phyloP scores from a whole-genome alignment of 1,284 basidiomycete species.

The Ustilago shanxiensis region DNA sequence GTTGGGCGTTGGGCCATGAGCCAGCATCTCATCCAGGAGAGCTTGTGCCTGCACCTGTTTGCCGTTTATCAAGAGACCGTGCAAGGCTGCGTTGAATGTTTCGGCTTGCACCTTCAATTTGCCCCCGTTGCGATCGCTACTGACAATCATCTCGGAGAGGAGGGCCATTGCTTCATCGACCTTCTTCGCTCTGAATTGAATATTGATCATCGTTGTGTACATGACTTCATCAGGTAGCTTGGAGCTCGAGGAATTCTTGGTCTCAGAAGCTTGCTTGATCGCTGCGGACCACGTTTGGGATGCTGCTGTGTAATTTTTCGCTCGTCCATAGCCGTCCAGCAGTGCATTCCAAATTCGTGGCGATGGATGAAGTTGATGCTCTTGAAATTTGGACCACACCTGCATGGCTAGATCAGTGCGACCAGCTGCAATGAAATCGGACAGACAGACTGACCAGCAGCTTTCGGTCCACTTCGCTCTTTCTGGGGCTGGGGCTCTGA shows the following conservation, averaged over 20 bases:
- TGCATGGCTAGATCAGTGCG: conserved; percentile 52
- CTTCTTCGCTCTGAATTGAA: conserved; percentile 35
- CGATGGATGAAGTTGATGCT: conserved; percentile 27
- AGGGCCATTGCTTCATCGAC: conserved; percentile 47
- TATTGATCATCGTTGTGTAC: conserved; percentile 64
- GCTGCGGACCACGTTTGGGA: conserved; percentile 51
- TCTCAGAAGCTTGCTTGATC: background rate
- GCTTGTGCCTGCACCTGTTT: conserved; percentile 33
- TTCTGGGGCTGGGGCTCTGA: background rate
- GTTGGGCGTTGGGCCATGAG: conserved; percentile 48
- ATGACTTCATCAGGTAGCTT: conserved; percentile 44
- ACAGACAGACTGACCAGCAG: conserved; percentile 56
- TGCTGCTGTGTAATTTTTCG: conserved; percentile 43
- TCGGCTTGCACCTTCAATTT: conserved; percentile 36
- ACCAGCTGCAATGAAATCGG: conserved; percentile 45
- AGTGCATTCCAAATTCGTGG: conserved; percentile 55
- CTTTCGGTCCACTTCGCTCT: conserved; percentile 56
- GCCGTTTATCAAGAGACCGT: conserved; percentile 46
- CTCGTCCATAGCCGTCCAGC: conserved; percentile 58
- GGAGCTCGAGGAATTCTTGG: background rate
- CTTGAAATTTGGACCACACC: conserved; percentile 48
- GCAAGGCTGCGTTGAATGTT: conserved; percentile 60
- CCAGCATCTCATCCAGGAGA: conserved; percentile 52
- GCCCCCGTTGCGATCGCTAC: conserved; percentile 18
- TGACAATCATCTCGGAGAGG: conserved; percentile 38